These are phyloP conservation scores for Monilinia aucupariae DNA, from an alignment of 2,329 filamentous ascomycete species.

Conservation along the genomic window DNA sequence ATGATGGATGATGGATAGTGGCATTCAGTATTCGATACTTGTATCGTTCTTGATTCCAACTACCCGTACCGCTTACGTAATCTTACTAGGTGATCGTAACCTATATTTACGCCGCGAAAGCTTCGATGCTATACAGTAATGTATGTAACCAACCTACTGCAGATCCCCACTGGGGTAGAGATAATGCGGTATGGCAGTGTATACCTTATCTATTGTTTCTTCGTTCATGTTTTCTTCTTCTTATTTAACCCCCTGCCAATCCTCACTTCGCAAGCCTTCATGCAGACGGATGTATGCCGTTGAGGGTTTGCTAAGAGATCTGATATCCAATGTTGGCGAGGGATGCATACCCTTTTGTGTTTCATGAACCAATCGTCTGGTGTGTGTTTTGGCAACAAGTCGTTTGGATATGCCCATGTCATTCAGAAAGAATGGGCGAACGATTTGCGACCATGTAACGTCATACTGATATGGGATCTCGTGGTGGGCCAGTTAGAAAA, in stretches of 20 bases:
- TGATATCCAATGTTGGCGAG: not conserved
- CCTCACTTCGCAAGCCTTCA: not conserved
- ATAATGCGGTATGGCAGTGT: slow-evolving; percentile 5
- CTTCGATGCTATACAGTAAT: no score
- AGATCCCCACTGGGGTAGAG: not conserved
- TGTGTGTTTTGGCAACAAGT: not conserved
- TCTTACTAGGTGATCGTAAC: no score
- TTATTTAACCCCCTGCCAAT: not conserved
- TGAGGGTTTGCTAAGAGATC: slow-evolving; percentile 5
- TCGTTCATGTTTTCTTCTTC: not conserved
- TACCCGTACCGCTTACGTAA: no score
- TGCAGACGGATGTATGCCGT: slow-evolving; percentile 4
- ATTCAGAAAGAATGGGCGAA: not conserved
- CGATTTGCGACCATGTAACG: slow-evolving; percentile 6
- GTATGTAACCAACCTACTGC: not conserved
- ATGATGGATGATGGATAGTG: no score
- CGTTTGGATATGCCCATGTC: not conserved
- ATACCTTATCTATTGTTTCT: not conserved
- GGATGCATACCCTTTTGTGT: not conserved
- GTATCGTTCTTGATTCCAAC: no score
- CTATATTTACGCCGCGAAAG: no score
- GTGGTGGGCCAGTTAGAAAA: not conserved
- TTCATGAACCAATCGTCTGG: not conserved
- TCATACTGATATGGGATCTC: not conserved
- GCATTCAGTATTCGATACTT: no score